Conservation (phyloP, 306 rosid species). For the Dryas drummondii region DNA sequence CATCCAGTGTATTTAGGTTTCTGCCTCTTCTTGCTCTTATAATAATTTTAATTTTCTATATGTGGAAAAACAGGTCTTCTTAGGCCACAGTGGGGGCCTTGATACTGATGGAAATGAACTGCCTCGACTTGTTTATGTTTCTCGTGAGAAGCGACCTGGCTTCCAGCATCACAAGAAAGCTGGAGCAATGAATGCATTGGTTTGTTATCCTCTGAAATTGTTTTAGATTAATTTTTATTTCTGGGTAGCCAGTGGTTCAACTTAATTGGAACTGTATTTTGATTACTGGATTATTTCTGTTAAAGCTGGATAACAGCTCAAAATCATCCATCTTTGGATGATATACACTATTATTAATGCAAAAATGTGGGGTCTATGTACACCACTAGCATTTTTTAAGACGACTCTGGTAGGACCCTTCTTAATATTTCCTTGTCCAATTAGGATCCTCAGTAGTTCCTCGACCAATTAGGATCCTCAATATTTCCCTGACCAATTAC, state of each 20-base stretch:
- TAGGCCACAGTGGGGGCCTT: conserved; percentile 98
- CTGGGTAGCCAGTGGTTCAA: conserved; percentile 1
- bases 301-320: neutral
- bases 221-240: neutral
- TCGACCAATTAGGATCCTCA: neutral
- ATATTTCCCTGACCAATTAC: neutral
- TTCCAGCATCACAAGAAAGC: conserved; percentile 99
- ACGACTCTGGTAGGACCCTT: neutral
- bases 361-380: neutral
- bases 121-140: conserved; percentile 98
- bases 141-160: conserved; percentile 99
- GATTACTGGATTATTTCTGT: neutral
- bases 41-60: conserved; percentile 25
- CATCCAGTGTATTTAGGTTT: conserved; percentile 5
- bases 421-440: neutral
- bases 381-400: neutral
- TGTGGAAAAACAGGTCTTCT: conserved; percentile 66
- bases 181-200: conserved; percentile 99
- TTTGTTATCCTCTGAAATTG: conserved; percentile 35
- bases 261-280: neutral
- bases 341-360: neutral
- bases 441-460: neutral
- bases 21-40: neutral
- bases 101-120: conserved; percentile 99
- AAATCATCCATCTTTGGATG: neutral